Evolutionary conservation across 345 rosid species (phyloP).

Genomic region (Hibiscus tridactylites): DNA sequence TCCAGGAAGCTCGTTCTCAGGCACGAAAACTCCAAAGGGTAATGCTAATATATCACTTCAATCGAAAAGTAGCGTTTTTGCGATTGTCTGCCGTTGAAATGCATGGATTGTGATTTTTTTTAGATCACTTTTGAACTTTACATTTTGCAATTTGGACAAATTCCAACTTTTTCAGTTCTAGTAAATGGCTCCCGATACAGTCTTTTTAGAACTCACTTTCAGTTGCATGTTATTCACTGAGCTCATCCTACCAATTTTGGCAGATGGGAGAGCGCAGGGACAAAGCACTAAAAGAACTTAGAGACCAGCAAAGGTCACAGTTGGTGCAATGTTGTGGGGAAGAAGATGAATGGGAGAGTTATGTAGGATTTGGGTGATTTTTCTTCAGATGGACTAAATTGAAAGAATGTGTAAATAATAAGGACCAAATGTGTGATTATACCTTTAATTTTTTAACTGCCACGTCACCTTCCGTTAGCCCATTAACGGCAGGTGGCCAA

Average conservation of each 20-base stretch:
- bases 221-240: not conserved
- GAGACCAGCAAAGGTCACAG: constrained; percentile 26
- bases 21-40: constrained; percentile 79
- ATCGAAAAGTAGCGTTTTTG: not conserved
- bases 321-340: too few species aligned
- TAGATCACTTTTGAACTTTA: not conserved
- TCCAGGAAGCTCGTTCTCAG: constrained; percentile 80
- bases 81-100: not conserved
- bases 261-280: constrained; percentile 88
- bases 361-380: too few species aligned
- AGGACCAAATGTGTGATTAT: too few species aligned
- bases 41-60: constrained; percentile 1
- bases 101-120: not conserved
- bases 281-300: constrained; percentile 61
- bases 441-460: too few species aligned
- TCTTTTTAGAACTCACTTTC: not conserved
- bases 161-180: not conserved
- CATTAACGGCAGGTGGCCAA: too few species aligned
- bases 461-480: too few species aligned
- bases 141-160: not conserved
- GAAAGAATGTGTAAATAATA: too few species aligned
- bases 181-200: too few species aligned
- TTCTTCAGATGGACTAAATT: too few species aligned
- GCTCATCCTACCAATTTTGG: constrained; percentile 1
- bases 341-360: too few species aligned